These are phyloP conservation scores for Solanum hybrid DNA, from an alignment of 305 asterid species.

Conservation along the genomic window DNA sequence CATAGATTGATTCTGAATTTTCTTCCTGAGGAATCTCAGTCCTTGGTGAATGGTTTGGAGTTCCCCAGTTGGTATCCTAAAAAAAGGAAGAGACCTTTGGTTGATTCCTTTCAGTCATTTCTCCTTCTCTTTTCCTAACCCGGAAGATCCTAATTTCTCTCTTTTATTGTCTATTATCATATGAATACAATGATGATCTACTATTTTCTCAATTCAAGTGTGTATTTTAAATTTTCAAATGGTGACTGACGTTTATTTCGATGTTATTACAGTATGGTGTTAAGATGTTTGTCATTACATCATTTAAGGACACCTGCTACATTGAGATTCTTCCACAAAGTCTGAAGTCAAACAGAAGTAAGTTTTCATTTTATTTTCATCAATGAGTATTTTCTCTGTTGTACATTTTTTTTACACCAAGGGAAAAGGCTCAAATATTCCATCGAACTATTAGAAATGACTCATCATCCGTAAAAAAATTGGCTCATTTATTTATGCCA, in stretches of 20 bases:
- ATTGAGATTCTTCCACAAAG: conserved; percentile 78
- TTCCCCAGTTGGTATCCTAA: not conserved
- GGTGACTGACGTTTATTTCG: not conserved
- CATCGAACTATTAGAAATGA: not conserved
- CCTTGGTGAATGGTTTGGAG: not conserved
- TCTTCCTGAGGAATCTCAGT: not conserved
- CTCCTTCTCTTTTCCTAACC: not conserved
- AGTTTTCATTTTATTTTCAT: conserved; percentile 10
- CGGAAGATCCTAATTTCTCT: not conserved
- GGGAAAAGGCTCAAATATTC: not conserved
- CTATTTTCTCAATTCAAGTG: not conserved
- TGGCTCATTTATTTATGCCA: not conserved
- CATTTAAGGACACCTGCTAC: conserved; percentile 91
- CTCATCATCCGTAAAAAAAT: not conserved
- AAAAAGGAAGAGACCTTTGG: not conserved
- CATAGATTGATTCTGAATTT: not conserved
- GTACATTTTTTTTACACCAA: not conserved
- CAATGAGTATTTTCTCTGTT: not conserved
- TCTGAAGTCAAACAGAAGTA: conserved; percentile 71
- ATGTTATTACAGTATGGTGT: conserved; percentile 61
- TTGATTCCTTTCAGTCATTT: not conserved
- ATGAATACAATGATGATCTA: not conserved
- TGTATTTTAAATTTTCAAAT: not conserved
- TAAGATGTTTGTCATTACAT: conserved; percentile 74
- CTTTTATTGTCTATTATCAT: not conserved